phyloP scores from a whole-genome alignment of 352 stramenopile genomes.

The Phytophthora rubi region DNA sequence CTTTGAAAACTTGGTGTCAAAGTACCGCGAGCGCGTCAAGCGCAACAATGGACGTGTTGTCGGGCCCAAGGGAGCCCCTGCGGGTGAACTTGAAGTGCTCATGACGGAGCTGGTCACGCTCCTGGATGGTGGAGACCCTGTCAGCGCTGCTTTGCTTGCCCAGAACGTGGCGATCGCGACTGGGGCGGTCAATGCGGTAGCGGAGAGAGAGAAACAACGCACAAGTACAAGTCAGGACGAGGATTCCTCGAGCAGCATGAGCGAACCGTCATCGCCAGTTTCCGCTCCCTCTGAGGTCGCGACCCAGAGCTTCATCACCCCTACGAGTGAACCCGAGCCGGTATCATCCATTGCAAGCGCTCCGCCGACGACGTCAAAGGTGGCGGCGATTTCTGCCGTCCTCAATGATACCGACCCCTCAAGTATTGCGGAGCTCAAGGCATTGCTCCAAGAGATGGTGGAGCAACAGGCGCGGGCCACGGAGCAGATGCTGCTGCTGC shows the following conservation, averaged over 20 bases:
- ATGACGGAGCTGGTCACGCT: constrained; percentile 43
- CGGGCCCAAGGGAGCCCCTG: constrained; percentile 30
- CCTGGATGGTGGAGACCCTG: constrained; percentile 35
- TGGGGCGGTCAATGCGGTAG: constrained; percentile 6
- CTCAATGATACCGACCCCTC: constrained; percentile 18
- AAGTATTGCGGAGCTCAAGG: constrained; percentile 34
- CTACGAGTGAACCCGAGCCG: constrained; percentile 2
- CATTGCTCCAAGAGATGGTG: constrained; percentile 36
- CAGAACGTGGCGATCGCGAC: constrained; percentile 35
- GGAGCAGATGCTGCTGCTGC: constrained; percentile 35
- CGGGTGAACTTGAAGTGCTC: constrained; percentile 41
- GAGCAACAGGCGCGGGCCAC: constrained; percentile 34
- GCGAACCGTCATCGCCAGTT: constrained; percentile 23
- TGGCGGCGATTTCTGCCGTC: constrained; percentile 5
- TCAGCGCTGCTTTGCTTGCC: constrained; percentile 30
- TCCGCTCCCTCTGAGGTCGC: constrained; percentile 6
- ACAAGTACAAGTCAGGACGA: constrained; percentile 24
- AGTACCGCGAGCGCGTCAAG: constrained; percentile 44
- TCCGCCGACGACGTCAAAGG: neutral
- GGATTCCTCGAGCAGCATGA: constrained; percentile 22
- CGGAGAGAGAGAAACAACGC: constrained; percentile 5
- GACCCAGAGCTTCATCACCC: constrained; percentile 27
- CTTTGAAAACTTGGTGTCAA: constrained; percentile 42
- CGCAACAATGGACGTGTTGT: constrained; percentile 40
- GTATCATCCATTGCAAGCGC: neutral